Base-by-base conservation (phyloP, 208 protist genomes). In the Crithidia fasciculata region DNA sequence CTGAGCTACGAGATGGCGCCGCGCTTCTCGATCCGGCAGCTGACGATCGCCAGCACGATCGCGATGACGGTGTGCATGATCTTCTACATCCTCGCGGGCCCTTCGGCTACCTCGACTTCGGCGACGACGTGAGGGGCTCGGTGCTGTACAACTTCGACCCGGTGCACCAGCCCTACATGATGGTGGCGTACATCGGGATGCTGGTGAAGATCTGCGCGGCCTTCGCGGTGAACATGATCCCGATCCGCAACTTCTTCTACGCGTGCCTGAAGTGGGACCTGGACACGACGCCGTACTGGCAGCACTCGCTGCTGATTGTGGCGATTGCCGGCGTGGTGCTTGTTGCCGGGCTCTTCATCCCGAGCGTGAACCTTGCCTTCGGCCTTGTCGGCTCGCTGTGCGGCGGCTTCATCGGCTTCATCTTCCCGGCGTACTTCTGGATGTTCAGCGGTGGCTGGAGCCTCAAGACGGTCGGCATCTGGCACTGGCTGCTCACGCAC, bases 101-200 rank as follows among this genome's bases (percentile, higher is more conserved):
- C 57, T 91, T 93, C 58, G 86, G 85, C 40, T 92, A 92, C 78
- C 81, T 92, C 65, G 86, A 94, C 45, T 96, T 96, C 86, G 87
- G 39, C 55, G 71, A 61, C 28, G 39, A 61, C 2, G 63, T 79
- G 44, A n/a, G 69, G 64, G 80, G 81, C 18, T 87, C 82, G 37
- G 68, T 88, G 5, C 76, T 90, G 9, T 69, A 82, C 44, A 88
- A 86, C 75, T 93, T 79, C 72, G 80, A 93, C 66, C 88, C 88
- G 19, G 55, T 89, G 45, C 58, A 81, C 47, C 69, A 89, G 49
- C 78, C 83, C 36, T 78, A 86, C 64, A 85, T 90, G 69, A 83
- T 88, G 80, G 78, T 93, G 5, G 80, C 76, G 18, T 93, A 91
- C 71, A 49, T 89, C 47, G 88, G 82, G 59, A 82, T 91, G 72